Percentiles rank a stretch among this genome's conserved stretches.
These are phyloP conservation scores for Fusarium temperatum DNA, from an alignment of 2,329 filamentous ascomycete genomes.

Conservation along the genomic window DNA sequence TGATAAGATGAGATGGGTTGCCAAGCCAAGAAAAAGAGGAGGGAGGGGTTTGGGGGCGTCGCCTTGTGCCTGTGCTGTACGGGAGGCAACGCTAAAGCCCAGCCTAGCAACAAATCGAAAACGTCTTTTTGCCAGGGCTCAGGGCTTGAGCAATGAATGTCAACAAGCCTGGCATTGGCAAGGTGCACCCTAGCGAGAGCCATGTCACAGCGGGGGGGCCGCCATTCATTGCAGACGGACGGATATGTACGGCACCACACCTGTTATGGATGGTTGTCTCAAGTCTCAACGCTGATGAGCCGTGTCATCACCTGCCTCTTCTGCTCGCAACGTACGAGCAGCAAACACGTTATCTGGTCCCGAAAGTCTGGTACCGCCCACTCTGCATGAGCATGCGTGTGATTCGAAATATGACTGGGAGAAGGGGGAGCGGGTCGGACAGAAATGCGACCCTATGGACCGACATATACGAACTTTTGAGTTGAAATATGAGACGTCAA, in stretches of 20 bases:
- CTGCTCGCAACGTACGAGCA: slow-evolving; percentile 39
- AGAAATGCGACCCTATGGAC: slow-evolving; percentile 23
- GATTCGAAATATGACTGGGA: slow-evolving; percentile 28
- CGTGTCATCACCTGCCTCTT: slow-evolving; percentile 26
- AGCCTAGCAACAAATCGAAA: slow-evolving; percentile 25
- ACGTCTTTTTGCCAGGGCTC: slow-evolving; percentile 17
- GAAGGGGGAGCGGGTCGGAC: slow-evolving; percentile 17
- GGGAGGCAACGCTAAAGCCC: slow-evolving; percentile 16
- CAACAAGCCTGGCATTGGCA: slow-evolving; percentile 6
- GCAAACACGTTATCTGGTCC: slow-evolving; percentile 36
- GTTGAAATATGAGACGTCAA: slow-evolving; percentile 36
- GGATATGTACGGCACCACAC: slow-evolving; percentile 11
- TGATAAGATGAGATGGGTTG: slow-evolving; percentile 23
- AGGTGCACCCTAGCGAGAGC: slow-evolving; percentile 13
- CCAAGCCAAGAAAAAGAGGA: slow-evolving; percentile 8
- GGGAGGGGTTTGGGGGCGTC: slow-evolving; percentile 15
- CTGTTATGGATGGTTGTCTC: slow-evolving; percentile 20
- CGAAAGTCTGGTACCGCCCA: slow-evolving; percentile 46
- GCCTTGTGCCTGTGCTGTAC: slow-evolving; percentile 17
- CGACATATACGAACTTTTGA: slow-evolving; percentile 39
- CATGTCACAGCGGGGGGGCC: slow-evolving; percentile 16
- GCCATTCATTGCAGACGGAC: slow-evolving; percentile 19
- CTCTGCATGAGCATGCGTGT: slow-evolving; percentile 40
- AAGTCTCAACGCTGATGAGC: slow-evolving; percentile 35
- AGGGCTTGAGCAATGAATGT: slow-evolving; percentile 7